A percentile compares a stretch with the other conserved stretches of the same genome.
Evolutionary conservation across 225 moss, liverwort and hornwort genomes (phyloP).

Genomic region (Sphagnum tenellum): DNA sequence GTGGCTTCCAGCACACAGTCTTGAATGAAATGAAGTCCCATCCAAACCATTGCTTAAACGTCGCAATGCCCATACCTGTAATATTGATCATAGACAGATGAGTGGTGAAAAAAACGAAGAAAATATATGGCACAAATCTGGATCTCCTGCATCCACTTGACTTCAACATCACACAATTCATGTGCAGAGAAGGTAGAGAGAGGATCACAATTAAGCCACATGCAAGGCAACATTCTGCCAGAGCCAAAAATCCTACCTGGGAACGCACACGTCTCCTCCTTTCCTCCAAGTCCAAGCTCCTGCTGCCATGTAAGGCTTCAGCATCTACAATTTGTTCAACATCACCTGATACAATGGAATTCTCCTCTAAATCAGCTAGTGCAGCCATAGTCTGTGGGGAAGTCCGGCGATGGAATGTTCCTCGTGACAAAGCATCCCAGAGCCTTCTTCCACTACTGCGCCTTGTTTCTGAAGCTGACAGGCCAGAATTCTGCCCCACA

Average conservation of each 20-base stretch:
- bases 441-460: slow-evolving; percentile 82
- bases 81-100: background rate
- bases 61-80: slow-evolving; percentile 88
- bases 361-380: slow-evolving; percentile 32
- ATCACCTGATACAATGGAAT: slow-evolving; percentile 41
- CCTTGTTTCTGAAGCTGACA: slow-evolving; percentile 61
- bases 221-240: background rate
- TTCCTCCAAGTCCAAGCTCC: slow-evolving; percentile 72
- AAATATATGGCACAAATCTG: too few relatives aligned
- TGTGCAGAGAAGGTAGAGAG: background rate
- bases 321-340: slow-evolving; percentile 47
- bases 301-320: slow-evolving; percentile 49
- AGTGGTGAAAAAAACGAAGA: too few relatives aligned
- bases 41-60: slow-evolving; percentile 75
- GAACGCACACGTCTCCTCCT: slow-evolving; percentile 72
- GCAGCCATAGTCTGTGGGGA: slow-evolving; percentile 26
- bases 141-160: too few relatives aligned
- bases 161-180: too few relatives aligned
- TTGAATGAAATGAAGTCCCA: slow-evolving; percentile 63
- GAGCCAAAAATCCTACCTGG: slow-evolving; percentile 35
- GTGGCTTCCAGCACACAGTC: slow-evolving; percentile 67
- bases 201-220: background rate
- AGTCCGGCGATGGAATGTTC: slow-evolving; percentile 75
- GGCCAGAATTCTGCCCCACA: slow-evolving; percentile 29
- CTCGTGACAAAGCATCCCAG: slow-evolving; percentile 88